Conservation (phyloP, 257 asterid species). For the Petrea volubilis region DNA sequence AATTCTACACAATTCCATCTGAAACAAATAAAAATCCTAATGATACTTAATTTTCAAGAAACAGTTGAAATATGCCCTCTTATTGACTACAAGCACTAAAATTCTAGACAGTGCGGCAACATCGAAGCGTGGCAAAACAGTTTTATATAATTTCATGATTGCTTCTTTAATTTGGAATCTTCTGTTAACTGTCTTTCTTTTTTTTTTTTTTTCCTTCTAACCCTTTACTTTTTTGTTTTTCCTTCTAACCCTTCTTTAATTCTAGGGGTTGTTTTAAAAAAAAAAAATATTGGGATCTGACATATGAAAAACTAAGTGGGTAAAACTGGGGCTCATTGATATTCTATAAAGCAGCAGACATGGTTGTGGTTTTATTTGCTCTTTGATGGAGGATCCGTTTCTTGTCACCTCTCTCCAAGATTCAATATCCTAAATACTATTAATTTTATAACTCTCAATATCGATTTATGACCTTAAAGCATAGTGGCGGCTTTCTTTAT, state of each 20-base stretch:
- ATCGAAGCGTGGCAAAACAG: no score
- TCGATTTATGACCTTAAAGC: neutral
- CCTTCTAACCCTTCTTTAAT: no score
- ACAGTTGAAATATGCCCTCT: neutral
- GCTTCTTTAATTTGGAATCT: neutral
- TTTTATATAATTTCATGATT: slow-evolving; percentile 5
- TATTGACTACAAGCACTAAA: no score
- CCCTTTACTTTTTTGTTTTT: no score
- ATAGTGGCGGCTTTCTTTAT: no score
- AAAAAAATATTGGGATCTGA: slow-evolving; percentile 26
- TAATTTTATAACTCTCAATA: neutral
- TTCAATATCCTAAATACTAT: neutral
- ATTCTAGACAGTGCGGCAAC: no score
- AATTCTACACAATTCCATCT: no score
- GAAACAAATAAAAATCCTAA: no score
- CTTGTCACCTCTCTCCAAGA: slow-evolving; percentile 31
- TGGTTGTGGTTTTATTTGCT: neutral
- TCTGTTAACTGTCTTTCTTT: neutral
- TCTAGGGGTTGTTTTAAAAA: no score
- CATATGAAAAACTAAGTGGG: slow-evolving; percentile 32
- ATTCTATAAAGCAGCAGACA: slow-evolving; percentile 27
- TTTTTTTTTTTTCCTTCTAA: neutral
- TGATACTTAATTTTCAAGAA: no score
- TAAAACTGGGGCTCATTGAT: slow-evolving; percentile 21
- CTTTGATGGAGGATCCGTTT: slow-evolving; percentile 29